Conservation (phyloP, 352 stramenopile species). For the Globisporangium mamillatum region DNA sequence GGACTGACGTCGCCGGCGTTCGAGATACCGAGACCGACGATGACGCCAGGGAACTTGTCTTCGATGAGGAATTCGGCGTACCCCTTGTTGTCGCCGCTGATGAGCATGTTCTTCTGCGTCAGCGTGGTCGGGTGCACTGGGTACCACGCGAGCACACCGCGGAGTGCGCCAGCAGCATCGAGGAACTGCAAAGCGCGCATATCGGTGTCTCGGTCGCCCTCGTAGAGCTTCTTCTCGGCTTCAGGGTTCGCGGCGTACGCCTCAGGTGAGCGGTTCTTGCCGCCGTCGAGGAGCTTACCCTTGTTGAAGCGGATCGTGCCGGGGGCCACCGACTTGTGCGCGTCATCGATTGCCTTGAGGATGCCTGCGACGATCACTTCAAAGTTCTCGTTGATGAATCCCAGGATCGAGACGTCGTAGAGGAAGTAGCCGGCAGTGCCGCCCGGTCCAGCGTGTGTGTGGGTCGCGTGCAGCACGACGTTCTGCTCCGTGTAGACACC, state of each 20-base stretch:
- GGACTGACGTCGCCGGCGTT: conserved; percentile 48
- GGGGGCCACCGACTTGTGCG: conserved; percentile 49
- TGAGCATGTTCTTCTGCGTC: conserved; percentile 65
- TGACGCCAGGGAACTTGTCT: conserved; percentile 26
- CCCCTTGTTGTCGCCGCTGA: conserved; percentile 83
- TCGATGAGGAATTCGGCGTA: conserved; percentile 50
- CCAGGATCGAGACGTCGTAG: conserved; percentile 52
- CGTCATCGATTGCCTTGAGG: conserved; percentile 50
- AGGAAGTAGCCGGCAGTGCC: conserved; percentile 76
- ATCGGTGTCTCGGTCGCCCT: conserved; percentile 58
- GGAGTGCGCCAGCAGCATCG: conserved; percentile 25
- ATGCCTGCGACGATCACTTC: conserved; percentile 67
- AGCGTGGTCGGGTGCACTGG: conserved; percentile 80
- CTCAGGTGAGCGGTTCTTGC: conserved; percentile 70
- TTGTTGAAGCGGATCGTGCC: conserved; percentile 42
- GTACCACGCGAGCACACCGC: conserved; percentile 68
- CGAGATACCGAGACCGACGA: conserved; percentile 40
- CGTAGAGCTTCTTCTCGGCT: conserved; percentile 53
- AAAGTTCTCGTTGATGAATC: conserved; percentile 56
- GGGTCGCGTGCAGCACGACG: conserved; percentile 71
- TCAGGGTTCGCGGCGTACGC: conserved; percentile 73
- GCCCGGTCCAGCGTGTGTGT: conserved; percentile 79
- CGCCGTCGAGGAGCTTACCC: conserved; percentile 28
- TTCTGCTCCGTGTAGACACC: conserved; percentile 59
- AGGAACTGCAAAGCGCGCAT: conserved; percentile 65